Conservation (phyloP, 345 rosid genomes). For the Noccaea bulbosa region DNA sequence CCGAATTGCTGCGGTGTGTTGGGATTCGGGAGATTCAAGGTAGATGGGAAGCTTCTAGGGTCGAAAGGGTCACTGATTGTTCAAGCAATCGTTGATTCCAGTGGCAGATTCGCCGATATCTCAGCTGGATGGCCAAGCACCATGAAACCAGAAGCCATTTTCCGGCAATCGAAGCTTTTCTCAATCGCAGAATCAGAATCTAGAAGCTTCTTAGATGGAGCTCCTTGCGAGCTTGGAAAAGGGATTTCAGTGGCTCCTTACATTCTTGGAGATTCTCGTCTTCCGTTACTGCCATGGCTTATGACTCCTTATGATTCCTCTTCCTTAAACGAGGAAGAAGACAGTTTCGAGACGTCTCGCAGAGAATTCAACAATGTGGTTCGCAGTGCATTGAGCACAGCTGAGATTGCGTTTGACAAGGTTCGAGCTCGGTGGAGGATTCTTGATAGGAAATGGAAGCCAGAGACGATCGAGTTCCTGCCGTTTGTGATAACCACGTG, state of each 20-base stretch:
- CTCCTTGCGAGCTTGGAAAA: slow-evolving; percentile 46
- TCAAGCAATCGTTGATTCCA: slow-evolving; percentile 79
- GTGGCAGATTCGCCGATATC: slow-evolving; percentile 69
- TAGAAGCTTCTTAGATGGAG: slow-evolving; percentile 54
- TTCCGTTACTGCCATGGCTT: slow-evolving; percentile 78
- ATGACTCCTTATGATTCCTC: slow-evolving; percentile 56
- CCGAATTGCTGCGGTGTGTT: slow-evolving; percentile 81
- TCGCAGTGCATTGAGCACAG: slow-evolving; percentile 51
- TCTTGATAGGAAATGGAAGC: slow-evolving; percentile 66
- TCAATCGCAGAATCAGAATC: slow-evolving; percentile 34
- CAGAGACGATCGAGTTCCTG: slow-evolving; percentile 57
- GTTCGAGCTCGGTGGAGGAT: slow-evolving; percentile 69
- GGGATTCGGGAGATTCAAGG: slow-evolving; percentile 61
- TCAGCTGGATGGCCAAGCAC: slow-evolving; percentile 83
- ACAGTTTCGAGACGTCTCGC: slow-evolving; percentile 48
- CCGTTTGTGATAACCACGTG: slow-evolving; percentile 66
- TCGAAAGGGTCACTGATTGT: slow-evolving; percentile 57
- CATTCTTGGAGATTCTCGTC: slow-evolving; percentile 66
- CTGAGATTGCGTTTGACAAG: slow-evolving; percentile 52
- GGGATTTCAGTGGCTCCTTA: slow-evolving; percentile 62
- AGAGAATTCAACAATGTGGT: slow-evolving; percentile 61
- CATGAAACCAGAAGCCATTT: slow-evolving; percentile 54
- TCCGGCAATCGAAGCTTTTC: slow-evolving; percentile 57
- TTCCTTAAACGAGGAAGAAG: slow-evolving; percentile 49
- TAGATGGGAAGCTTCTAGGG: slow-evolving; percentile 57